These are phyloP conservation scores for Rubroboletus satanas DNA, from an alignment of 768 basidiomycete genomes.

Conservation along the genomic window DNA sequence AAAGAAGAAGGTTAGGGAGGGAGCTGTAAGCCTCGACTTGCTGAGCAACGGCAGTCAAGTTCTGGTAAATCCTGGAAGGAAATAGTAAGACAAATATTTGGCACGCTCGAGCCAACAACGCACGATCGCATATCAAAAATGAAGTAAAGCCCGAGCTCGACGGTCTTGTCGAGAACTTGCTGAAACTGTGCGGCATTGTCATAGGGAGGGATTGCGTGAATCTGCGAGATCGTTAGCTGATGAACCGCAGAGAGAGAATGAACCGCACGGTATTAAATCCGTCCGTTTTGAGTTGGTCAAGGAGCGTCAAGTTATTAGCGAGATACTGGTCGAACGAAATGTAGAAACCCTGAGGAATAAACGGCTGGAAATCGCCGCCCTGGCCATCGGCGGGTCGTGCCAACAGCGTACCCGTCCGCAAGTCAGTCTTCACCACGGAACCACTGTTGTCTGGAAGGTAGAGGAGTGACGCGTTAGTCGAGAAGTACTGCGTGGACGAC, in stretches of 20 bases:
- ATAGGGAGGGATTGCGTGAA: slow-evolving; percentile 72
- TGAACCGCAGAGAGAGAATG: not conserved
- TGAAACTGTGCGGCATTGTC: slow-evolving; percentile 43
- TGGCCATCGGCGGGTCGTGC: slow-evolving; percentile 31
- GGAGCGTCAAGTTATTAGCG: slow-evolving; percentile 45
- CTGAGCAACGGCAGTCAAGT: slow-evolving; percentile 53
- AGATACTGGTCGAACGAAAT: slow-evolving; percentile 56
- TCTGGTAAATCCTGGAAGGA: slow-evolving; percentile 49
- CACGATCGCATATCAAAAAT: slow-evolving; percentile 78
- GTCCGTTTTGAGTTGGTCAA: slow-evolving; percentile 56
- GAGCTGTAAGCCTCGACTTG: slow-evolving; percentile 64
- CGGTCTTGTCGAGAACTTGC: slow-evolving; percentile 17
- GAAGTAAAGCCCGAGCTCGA: slow-evolving; percentile 44
- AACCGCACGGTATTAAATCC: slow-evolving; percentile 36
- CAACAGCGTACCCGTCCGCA: slow-evolving; percentile 43
- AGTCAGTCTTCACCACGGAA: slow-evolving; percentile 47
- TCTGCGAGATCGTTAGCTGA: slow-evolving; percentile 37
- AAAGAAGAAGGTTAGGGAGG: slow-evolving; percentile 61
- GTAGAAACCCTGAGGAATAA: slow-evolving; percentile 75
- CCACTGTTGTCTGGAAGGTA: slow-evolving; percentile 39
- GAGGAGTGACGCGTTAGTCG: slow-evolving; percentile 30
- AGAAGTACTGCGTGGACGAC: slow-evolving; percentile 28
- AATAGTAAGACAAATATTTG: not conserved
- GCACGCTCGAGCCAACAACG: not conserved
- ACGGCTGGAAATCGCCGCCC: slow-evolving; percentile 29